Evolutionary conservation across 2,329 filamentous ascomycete species (phyloP).

Genomic region (Ophidiomyces ophidiicola): DNA sequence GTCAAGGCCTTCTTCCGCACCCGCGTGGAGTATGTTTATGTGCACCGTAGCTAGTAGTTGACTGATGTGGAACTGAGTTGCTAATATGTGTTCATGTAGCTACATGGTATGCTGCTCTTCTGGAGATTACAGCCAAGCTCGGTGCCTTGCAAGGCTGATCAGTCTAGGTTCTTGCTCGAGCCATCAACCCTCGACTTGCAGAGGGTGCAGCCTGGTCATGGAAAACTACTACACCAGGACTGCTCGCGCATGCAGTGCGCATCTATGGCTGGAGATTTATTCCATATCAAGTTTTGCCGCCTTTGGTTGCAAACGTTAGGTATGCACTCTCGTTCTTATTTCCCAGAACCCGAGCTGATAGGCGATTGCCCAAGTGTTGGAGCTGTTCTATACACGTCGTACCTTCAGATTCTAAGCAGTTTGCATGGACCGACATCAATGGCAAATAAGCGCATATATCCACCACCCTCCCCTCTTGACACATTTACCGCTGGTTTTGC

Average conservation of each 20-base stretch:
- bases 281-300: conserved; percentile 52
- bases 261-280: conserved; percentile 54
- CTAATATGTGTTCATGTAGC: conserved; percentile 24
- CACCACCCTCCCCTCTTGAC: conserved; percentile 41
- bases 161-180: conserved; percentile 47
- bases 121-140: not conserved
- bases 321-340: conserved; percentile 21
- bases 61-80: not conserved
- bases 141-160: conserved; percentile 3
- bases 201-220: conserved; percentile 42
- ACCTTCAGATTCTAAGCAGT: conserved; percentile 47
- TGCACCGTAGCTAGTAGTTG: not conserved
- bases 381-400: conserved; percentile 51
- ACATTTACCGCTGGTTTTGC: conserved; percentile 49
- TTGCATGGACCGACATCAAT: conserved; percentile 48
- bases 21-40: conserved; percentile 58
- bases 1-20: conserved; percentile 89
- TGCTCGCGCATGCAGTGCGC: conserved; percentile 48
- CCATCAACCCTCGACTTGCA: conserved; percentile 45
- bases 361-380: conserved; percentile 37
- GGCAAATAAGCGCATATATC: conserved; percentile 47
- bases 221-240: conserved; percentile 48
- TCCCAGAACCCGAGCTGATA: conserved; percentile 1
- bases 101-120: conserved; percentile 36
- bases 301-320: conserved; percentile 50